Evolutionary conservation across 768 basidiomycete species (phyloP).

Genomic region (Tulasnella sp.): DNA sequence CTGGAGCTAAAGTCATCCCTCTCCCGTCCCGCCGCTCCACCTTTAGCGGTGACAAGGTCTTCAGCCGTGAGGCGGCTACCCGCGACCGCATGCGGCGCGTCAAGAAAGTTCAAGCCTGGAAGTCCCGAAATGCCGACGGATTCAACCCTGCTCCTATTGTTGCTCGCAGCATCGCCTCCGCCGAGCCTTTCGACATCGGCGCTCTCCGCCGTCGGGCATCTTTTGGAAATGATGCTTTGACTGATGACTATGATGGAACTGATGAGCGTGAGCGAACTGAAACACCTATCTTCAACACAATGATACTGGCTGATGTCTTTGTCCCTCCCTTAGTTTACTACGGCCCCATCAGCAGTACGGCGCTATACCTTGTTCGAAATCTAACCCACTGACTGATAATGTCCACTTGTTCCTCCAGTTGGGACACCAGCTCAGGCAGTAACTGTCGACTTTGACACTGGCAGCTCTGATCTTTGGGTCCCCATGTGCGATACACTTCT

Average conservation of each 20-base stretch:
- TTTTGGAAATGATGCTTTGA: not conserved
- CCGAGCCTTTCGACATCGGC: not conserved
- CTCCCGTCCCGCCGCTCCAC: not conserved
- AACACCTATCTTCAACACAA: not conserved
- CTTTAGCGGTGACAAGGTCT: not conserved
- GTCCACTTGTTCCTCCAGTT: not conserved
- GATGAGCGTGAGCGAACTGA: not conserved
- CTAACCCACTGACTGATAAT: not conserved
- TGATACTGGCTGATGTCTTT: not conserved
- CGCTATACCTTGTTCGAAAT: not conserved
- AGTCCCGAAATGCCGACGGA: not conserved
- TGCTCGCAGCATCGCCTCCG: not conserved
- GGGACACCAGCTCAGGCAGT: constrained; percentile 3
- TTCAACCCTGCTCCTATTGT: not conserved
- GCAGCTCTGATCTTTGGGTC: constrained; percentile 13
- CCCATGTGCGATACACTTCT: not conserved
- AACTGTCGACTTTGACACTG: constrained; percentile 18
- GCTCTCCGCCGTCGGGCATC: not conserved
- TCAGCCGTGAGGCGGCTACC: not conserved
- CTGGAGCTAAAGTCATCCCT: not conserved
- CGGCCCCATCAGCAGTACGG: too few relatives aligned
- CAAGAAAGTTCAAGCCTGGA: not conserved
- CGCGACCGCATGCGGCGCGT: not conserved
- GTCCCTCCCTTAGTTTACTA: too few relatives aligned
- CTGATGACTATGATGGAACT: not conserved